Base-by-base conservation (phyloP, 306 rosid species). In the Corylus avellana region DNA sequence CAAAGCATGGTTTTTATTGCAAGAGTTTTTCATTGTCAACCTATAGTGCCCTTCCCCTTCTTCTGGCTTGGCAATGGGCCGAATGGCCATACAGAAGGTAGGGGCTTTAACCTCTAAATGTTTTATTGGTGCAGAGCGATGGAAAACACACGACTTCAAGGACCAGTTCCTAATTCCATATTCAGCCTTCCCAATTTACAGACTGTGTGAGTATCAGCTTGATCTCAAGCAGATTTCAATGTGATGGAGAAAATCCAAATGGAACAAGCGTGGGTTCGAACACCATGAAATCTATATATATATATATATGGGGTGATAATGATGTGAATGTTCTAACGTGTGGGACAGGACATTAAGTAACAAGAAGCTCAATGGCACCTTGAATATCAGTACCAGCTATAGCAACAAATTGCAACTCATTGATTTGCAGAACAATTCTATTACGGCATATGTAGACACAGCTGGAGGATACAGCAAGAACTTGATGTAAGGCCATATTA, bases 161-260 rank as follows among this genome's bases (percentile, higher is more conserved):
- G 89, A 70, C n/a, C 54, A 68, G 37, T 80, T 47, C 89, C 85
- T 4, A 20, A 29, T 37, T 50, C 75, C 57, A 63, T 86, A 44
- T 83, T 86, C 81, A 74, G 63, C 55, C 78, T 80, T 74, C 55
- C 62, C 69, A 74, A 71, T 22, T 22, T 86, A 53, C 80, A 86
- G 77, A 53, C 77, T 2, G 77, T 83, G 89, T 86, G 70, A 86
- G 89, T 86, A 62, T 63, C 8, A 47, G 56, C 81, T 48, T 66
- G 68, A 62, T 56, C 48, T 67, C 72, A 18, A 39, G 51, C 39
- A 67, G 12, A 20, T 59, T 59, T 59, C 37, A 59, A 22, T 29
- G 11, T 14, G 25, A 39, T 7, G 3, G 12, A 70, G 29, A 59
- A 12, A 25, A 59, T 10, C 2, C 12, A 59, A 39, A 17, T 18